Percentiles rank a stretch among this genome's conserved stretches.
Evolutionary conservation across 2,329 filamentous ascomycete genomes (phyloP).

Genomic region (Xylariaceae sp.): DNA sequence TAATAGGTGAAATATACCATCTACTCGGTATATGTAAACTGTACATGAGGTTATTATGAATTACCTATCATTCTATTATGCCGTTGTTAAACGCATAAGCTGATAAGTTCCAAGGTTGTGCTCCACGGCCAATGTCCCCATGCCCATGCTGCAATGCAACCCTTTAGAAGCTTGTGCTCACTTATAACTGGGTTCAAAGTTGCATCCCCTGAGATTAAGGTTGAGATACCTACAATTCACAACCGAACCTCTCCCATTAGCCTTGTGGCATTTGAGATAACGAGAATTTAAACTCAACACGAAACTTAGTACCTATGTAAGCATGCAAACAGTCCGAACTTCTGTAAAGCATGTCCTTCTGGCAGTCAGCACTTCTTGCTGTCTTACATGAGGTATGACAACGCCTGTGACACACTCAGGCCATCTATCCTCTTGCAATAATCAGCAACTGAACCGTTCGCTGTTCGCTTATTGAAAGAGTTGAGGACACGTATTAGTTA

Average conservation of each 20-base stretch:
- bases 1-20: too few species aligned
- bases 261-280: too few species aligned
- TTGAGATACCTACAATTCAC: too few species aligned
- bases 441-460: neutral
- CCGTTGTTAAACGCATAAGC: conserved; percentile 7
- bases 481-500: neutral
- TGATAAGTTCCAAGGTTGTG: conserved; percentile 19
- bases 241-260: too few species aligned
- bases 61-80: neutral
- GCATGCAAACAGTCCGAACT: neutral
- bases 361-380: neutral
- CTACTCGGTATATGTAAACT: neutral
- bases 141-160: conserved; percentile 19
- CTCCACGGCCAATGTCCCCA: conserved; percentile 18
- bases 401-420: neutral
- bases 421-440: neutral
- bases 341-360: neutral
- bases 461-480: neutral
- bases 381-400: neutral
- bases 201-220: conserved; percentile 11
- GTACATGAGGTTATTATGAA: neutral
- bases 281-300: too few species aligned
- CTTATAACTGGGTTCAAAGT: conserved; percentile 16
- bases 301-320: neutral
- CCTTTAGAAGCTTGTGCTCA: conserved; percentile 2